Base-by-base conservation (phyloP, 2,329 filamentous ascomycete genomes). In the Zymoseptoria tritici region DNA sequence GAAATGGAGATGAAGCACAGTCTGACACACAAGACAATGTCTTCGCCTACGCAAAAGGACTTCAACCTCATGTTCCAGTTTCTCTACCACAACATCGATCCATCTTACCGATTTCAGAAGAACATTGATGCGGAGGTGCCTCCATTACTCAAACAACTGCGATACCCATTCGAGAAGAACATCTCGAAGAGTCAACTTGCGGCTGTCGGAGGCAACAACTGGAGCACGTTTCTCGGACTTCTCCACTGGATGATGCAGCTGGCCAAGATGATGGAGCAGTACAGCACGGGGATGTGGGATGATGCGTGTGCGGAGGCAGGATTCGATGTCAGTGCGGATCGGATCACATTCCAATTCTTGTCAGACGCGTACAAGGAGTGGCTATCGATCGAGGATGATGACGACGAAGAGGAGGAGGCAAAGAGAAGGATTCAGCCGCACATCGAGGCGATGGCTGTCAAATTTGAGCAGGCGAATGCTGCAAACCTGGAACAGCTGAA, bases 191-290 rank as follows among this genome's bases (percentile, higher is more conserved):
- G 91, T 56, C 91, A 96, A 71, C 91, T 99, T 60, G 86, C 91
- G 0, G 94, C 95, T 1, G 94, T 97, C 0, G 94, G 94, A 65
- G 93, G 92, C 2, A 91, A 96, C 75, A 97, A 97, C 72, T 99
- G 94, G 94, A 89, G 89, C 63, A 94, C 91, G 0, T 97, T 99
- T 70, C 79, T 99, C 11, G 94, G 92, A 0, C 79, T 99, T 73
- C 80, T 99, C 55, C 92, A 99, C 77, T 99, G 94, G 94, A 93
- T 99, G 86, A 96, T 99, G 93, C 92, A 97, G 75, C 80, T 99
- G 56, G 90, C 91, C 4, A 87, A 93, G 67, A 96, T 97, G 87
- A 84, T 97, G 71, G 92, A 97, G 63, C 84, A 89, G 21, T 97
- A 92, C 71, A 80, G 84, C 1, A 75, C 79, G 57, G 88, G 91